These are phyloP conservation scores for Clonostachys rhizophaga DNA, from an alignment of 2,329 filamentous ascomycete species.

Conservation along the genomic window DNA sequence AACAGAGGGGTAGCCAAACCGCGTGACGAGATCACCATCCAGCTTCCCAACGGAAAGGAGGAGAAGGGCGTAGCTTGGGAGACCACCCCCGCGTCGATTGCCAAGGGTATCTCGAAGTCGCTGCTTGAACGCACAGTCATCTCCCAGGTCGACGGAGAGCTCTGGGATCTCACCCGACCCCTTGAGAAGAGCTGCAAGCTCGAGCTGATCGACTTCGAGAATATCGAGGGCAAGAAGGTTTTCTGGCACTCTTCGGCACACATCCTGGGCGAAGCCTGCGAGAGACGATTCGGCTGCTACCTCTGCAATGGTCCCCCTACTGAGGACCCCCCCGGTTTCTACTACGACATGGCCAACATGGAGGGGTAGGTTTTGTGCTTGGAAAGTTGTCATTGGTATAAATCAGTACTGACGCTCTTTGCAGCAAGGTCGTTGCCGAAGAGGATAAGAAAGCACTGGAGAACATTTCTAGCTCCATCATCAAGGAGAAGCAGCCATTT, in stretches of 20 bases:
- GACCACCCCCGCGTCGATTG: conserved; percentile 79
- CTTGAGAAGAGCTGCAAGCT: conserved; percentile 84
- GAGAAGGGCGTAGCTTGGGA: conserved; percentile 81
- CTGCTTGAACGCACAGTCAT: conserved; percentile 84
- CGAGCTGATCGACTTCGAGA: conserved; percentile 77
- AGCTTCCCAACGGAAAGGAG: conserved; percentile 66
- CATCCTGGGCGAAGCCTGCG: conserved; percentile 90
- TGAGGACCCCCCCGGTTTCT: conserved; percentile 73
- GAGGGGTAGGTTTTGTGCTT: conserved; percentile 19
- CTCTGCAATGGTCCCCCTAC: conserved; percentile 93
- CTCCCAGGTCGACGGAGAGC: conserved; percentile 72
- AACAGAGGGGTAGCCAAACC: conserved; percentile 46
- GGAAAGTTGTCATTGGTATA: background rate
- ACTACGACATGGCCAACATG: conserved; percentile 85
- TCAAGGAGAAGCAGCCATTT: conserved; percentile 96
- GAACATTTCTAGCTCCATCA: conserved; percentile 72
- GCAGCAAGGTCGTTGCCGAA: conserved; percentile 65
- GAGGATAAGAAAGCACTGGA: conserved; percentile 86
- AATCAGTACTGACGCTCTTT: conserved; percentile 32
- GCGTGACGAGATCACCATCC: conserved; percentile 69
- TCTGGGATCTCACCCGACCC: conserved; percentile 92
- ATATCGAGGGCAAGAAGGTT: conserved; percentile 71
- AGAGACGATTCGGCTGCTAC: conserved; percentile 85
- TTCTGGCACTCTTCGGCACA: conserved; percentile 98
- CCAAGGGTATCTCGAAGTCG: conserved; percentile 77